Evolutionary conservation across 768 basidiomycete genomes (phyloP), one percentile per base, ranked within the genome.

Genomic region (Pholiota microspora): DNA sequence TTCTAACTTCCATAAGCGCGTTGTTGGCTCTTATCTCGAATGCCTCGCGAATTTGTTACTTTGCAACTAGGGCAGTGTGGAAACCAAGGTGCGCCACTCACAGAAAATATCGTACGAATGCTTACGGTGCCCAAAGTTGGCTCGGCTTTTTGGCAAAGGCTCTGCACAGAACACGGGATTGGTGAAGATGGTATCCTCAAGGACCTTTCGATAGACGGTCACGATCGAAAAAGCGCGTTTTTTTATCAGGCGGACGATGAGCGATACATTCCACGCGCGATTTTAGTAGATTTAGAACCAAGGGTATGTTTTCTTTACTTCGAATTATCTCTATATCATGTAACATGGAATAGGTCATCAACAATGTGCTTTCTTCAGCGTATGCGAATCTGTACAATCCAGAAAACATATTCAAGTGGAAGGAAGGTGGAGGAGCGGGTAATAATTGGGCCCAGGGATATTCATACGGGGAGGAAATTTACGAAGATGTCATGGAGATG

Each of bases 241-340:
- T 99, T 99, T 76, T 98, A 99, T 69, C 96, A 98, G 69, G 97
- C 97, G 13, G 97, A 99, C 69, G 97, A 99, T 65, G 97, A 98
- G 69, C 95, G 97, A 64, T 99, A 98, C 71, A 95, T 99, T 55
- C 97, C 97, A 2, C 83, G 97, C 49, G 92, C 97, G 6, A 96
- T 99, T 57, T 80, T 99, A 29, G 86, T 98, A 55, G 97, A 99
- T 72, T 81, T 97, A 16, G 97, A 99, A 67, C 97, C 97, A n/a
- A 81, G 97, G 68, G 96, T 97, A 38, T 32, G 36, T 46, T 29
- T 7, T 45, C 12, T 44, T 18, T 35, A 28, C 31, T 27, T 15
- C 32, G 24, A 21, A 6, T 18, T 7, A 10, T 2, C 32, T 16
- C 46, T 49, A 31, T 40, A 52, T 46, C 35, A 18, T 34, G 31